phyloP scores from a whole-genome alignment of 2,329 filamentous ascomycete genomes.

The Tolypocladium ophioglossoides region DNA sequence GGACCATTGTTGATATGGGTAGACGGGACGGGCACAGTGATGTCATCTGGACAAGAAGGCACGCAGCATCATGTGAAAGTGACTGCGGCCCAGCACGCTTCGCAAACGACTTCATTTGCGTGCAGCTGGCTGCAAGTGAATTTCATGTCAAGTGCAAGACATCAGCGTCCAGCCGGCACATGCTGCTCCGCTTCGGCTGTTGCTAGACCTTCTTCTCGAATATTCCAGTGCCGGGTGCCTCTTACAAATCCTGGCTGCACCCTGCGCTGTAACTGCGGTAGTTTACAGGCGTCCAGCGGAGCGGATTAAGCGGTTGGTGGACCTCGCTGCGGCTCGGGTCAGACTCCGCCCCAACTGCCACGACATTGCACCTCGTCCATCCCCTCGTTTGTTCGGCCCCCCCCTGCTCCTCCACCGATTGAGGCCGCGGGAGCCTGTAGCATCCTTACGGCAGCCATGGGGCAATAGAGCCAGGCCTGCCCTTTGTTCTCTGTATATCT shows the following conservation, averaged over 20 bases:
- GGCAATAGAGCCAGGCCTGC: not conserved
- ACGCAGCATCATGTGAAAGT: too few species aligned
- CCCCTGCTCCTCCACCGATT: not conserved
- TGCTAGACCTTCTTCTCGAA: not conserved
- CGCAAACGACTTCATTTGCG: too few species aligned
- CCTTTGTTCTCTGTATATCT: too few species aligned
- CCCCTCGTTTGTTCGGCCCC: not conserved
- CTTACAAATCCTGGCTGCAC: not conserved
- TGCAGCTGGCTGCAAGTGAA: too few species aligned
- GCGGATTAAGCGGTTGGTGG: not conserved
- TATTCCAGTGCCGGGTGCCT: not conserved
- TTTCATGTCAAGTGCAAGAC: too few species aligned
- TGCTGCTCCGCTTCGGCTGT: too few species aligned
- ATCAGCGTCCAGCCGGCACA: not conserved
- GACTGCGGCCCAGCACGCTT: too few species aligned
- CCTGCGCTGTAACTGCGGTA: not conserved
- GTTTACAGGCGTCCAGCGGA: not conserved
- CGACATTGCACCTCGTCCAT: not conserved
- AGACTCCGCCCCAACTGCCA: not conserved
- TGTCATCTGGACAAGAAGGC: too few species aligned
- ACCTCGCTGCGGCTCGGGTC: too few species aligned
- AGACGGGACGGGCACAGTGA: too few species aligned
- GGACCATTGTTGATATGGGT: too few species aligned
- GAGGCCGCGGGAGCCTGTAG: not conserved
- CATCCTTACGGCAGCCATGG: not conserved